Base-by-base conservation (phyloP, 2,329 filamentous ascomycete genomes). In the Phaeoacremonium minimum region DNA sequence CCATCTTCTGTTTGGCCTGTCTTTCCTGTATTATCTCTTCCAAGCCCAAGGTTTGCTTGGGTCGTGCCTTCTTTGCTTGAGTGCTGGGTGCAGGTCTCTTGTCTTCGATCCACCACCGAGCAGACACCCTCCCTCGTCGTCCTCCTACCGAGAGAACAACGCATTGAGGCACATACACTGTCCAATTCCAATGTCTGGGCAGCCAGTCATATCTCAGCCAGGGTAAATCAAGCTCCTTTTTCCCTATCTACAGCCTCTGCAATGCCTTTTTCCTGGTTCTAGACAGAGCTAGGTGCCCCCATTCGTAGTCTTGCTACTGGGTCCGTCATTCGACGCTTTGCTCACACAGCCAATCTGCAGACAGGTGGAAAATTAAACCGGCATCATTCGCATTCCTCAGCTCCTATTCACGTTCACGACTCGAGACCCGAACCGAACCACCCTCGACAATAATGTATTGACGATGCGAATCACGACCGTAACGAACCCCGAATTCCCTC, bases 381-480 rank as follows among this genome's bases (percentile, higher is more conserved):
- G 18, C 33, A 32, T 22, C 32, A 15, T 32, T 28, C 28, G 26
- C 32, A 32, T 39, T 35, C 28, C 18, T 35, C 17, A 32, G 18
- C 37, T 35, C 28, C 26, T 28, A 14, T 37, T 19, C 30, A n/a
- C n/a, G n/a, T n/a, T n/a, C 22, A 26, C 22, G 22, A 9, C 22
- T 26, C 22, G 22, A 26, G n/a, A n/a, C 9, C 20, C 19, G 30
- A 16, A 38, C 18, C 19, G 14, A 15, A 17, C 28, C 30, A 14
- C n/a, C 26, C 15, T 14, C 15, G 33, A 32, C 35, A 39, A 43
- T 50, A 50, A 60, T 60, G 57, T 46, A 48, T 53, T 61, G 52
- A 63, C 57, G 51, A 63, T 63, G 59, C 58, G 46, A 59, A 59
- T 48, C 48, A 55, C 52, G 43, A 54, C 45, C 46, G 43, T 42